phyloP scores from a whole-genome alignment of 2,329 filamentous ascomycete species.

The Domatiomyces catenatus region DNA sequence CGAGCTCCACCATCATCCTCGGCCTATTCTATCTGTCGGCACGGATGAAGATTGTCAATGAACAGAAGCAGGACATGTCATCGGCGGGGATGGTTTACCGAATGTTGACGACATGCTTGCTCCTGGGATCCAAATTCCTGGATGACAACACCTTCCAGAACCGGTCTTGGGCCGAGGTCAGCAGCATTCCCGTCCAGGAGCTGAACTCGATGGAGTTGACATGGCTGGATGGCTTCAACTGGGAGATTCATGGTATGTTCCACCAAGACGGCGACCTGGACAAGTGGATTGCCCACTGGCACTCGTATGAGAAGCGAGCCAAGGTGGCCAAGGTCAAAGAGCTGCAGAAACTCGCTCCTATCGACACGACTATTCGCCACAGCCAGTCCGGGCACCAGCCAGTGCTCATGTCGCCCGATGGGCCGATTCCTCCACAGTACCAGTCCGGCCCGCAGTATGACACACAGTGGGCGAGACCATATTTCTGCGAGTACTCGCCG shows the following conservation, averaged over 20 bases:
- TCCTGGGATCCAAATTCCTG: slow-evolving; percentile 86
- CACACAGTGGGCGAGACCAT: slow-evolving; percentile 36
- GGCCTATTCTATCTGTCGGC: slow-evolving; percentile 81
- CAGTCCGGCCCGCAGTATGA: slow-evolving; percentile 33
- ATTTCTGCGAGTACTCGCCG: slow-evolving; percentile 36
- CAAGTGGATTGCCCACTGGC: slow-evolving; percentile 52
- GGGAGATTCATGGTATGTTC: slow-evolving; percentile 70
- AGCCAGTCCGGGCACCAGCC: slow-evolving; percentile 34
- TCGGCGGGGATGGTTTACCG: slow-evolving; percentile 63
- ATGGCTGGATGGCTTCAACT: slow-evolving; percentile 70
- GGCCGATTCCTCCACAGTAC: slow-evolving; percentile 35
- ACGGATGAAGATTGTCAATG: slow-evolving; percentile 60
- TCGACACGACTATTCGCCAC: slow-evolving; percentile 49
- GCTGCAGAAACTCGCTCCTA: slow-evolving; percentile 40
- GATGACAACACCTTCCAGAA: slow-evolving; percentile 98
- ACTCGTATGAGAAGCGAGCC: slow-evolving; percentile 42
- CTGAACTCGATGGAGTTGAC: slow-evolving; percentile 75
- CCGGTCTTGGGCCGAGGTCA: slow-evolving; percentile 90
- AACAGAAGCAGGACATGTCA: slow-evolving; percentile 38
- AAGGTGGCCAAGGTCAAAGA: slow-evolving; percentile 31
- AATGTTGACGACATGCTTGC: slow-evolving; percentile 67
- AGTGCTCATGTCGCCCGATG: slow-evolving; percentile 32
- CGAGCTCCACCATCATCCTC: slow-evolving; percentile 78
- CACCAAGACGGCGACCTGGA: slow-evolving; percentile 54
- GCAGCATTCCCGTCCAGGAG: slow-evolving; percentile 69